Conservation (phyloP, 768 basidiomycete species). For the Rhizopogon vesiculosus region DNA sequence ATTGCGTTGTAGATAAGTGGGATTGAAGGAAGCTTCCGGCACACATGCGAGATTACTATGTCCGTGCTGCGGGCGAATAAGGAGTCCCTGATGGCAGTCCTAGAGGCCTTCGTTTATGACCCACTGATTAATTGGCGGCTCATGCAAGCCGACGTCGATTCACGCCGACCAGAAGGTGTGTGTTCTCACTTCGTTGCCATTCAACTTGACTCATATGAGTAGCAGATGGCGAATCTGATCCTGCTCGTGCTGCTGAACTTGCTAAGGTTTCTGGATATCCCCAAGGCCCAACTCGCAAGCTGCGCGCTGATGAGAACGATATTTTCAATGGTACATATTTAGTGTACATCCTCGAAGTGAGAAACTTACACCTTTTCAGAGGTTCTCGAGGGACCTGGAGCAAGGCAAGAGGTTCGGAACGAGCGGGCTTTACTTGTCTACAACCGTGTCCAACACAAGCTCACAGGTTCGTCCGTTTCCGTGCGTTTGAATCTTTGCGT, state of each 20-base stretch:
- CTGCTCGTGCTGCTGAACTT: slow-evolving; percentile 56
- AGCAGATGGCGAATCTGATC: slow-evolving; percentile 41
- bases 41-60: slow-evolving; percentile 98
- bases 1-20: slow-evolving; percentile 77
- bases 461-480: slow-evolving; percentile 60
- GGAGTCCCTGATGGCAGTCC: slow-evolving; percentile 97
- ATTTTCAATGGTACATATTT: slow-evolving; percentile 75
- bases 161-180: slow-evolving; percentile 66
- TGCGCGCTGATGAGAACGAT: slow-evolving; percentile 90
- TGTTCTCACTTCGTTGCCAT: slow-evolving; percentile 8
- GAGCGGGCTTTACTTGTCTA: slow-evolving; percentile 88
- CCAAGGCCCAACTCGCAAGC: slow-evolving; percentile 74
- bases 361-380: slow-evolving; percentile 20
- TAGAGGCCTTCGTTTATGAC: slow-evolving; percentile 98
- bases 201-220: neutral
- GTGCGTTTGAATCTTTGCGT: neutral
- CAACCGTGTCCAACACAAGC: slow-evolving; percentile 91
- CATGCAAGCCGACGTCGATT: slow-evolving; percentile 79
- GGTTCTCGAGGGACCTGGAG: slow-evolving; percentile 47
- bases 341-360: neutral
- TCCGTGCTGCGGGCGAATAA: slow-evolving; percentile 92
- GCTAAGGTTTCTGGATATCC: slow-evolving; percentile 67
- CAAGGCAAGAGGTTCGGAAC: slow-evolving; percentile 83
- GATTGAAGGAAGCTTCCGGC: slow-evolving; percentile 94
- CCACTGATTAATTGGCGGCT: slow-evolving; percentile 97